Base-by-base conservation (phyloP, 1,284 basidiomycete species). In the Psilocybe mexicana region DNA sequence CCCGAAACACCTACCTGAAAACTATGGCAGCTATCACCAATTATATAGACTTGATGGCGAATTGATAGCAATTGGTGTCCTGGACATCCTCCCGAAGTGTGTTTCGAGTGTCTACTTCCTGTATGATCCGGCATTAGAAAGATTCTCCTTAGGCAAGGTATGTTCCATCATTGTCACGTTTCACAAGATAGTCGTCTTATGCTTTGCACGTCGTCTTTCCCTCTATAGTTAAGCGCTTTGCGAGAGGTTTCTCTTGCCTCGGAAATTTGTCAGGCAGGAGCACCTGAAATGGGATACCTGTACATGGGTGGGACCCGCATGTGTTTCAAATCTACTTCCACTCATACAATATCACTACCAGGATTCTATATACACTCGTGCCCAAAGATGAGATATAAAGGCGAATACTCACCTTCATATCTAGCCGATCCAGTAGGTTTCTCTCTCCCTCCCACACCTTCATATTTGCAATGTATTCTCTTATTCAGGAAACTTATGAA, bases 31-130 rank as follows among this genome's bases (percentile, higher is more conserved):
- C 10, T 92, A 94, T 72, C 93, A 95, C 65, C 92, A 94, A 62
- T 77, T 94, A 47, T 96, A 96, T 69, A 82, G 85, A 61, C 70
- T 96, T 23, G 90, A 98, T 65, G 91, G 86, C 7, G 69, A 87
- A 67, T 79, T 98, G 11, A 84, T 98, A 47, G 96, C 92, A 0
- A 82, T 99, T 65, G 90, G 87, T 1, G 93, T 99, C 11, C 78
- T 99, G 57, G 97, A 99, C 70, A 88, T 99, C 55, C 78, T 99
- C 5, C 96, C 96, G 0, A 70, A 72, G 28, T 96, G 96, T 64
- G 89, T 99, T 3, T 96, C 94, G 12, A 94, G 92, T 63, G 96
- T 99, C 7, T 99, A 99, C 73, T 96, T 98, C 71, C 90, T 96
- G 76, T 98, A 97, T 75, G 86, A 94, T 67, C 85, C 87, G 6